Percentiles rank a stretch among this genome's conserved stretches.
Conservation (phyloP, 768 basidiomycete species). For the Holtermanniella nyarrowii region DNA sequence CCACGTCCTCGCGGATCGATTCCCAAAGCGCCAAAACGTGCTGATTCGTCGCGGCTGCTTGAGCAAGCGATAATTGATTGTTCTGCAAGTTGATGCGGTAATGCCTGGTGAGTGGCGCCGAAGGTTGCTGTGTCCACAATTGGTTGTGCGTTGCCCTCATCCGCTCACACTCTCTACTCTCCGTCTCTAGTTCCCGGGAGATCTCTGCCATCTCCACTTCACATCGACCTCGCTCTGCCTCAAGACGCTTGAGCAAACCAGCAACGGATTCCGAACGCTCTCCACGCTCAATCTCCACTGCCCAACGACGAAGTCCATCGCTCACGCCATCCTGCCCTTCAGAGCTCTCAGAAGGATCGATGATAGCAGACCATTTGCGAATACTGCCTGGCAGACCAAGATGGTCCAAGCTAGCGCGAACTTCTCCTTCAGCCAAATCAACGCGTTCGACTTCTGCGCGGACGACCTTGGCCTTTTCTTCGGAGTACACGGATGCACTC, state of each 20-base stretch:
- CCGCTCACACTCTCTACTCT: conserved; percentile 77
- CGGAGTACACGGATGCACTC: conserved; percentile 89
- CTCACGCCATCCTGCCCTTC: conserved; percentile 55
- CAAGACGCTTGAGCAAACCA: conserved; percentile 61
- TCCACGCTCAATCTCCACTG: conserved; percentile 49
- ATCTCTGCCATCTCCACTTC: conserved; percentile 53
- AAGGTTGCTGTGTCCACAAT: conserved; percentile 75
- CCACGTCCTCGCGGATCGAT: conserved; percentile 55
- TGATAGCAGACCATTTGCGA: conserved; percentile 14
- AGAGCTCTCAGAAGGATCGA: conserved; percentile 55
- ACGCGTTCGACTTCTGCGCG: conserved; percentile 78
- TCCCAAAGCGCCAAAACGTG: conserved; percentile 69
- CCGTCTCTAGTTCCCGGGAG: conserved; percentile 61
- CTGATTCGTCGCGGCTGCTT: conserved; percentile 65
- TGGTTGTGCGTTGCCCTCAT: conserved; percentile 80
- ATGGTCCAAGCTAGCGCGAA: conserved; percentile 65
- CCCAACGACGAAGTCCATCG: conserved; percentile 43
- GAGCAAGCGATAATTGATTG: conserved; percentile 59
- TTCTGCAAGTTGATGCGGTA: conserved; percentile 69
- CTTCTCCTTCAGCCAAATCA: conserved; percentile 72
- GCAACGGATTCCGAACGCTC: conserved; percentile 46
- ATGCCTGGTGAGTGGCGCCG: conserved; percentile 58
- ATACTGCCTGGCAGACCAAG: conserved; percentile 64
- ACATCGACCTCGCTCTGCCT: conserved; percentile 54
- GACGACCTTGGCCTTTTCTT: conserved; percentile 94